Base-by-base conservation (phyloP, 2,329 filamentous ascomycete genomes). In the Trichoderma cornu-damae region DNA sequence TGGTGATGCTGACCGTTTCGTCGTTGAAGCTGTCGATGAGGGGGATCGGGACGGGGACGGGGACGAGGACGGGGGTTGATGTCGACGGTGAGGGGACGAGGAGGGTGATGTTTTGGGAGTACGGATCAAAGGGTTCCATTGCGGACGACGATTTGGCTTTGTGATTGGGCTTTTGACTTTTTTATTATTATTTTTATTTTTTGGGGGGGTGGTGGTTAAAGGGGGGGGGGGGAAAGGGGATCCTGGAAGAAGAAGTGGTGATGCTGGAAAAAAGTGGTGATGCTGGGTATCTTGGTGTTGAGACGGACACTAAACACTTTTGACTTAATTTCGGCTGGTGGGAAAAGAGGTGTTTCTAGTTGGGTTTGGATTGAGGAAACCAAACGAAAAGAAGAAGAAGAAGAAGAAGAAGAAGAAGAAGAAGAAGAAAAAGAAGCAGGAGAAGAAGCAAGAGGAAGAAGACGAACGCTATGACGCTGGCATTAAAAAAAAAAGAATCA, bases 1-100 rank as follows among this genome's bases (percentile, higher is more conserved):
- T 83, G 67, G 67, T 68, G 24, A 73, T 68, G 64, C 68, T 72
- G 61, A 70, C 59, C 38, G 69, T 66, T 28, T 68, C 66, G 22
- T 64, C 61, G 60, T 69, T 70, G 50, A 68, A 63, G 22, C 47
- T 37, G 61, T 77, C 69, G 46, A 79, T 60, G 12, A 43, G 7
- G 6, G 60, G 11, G n/a, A 75, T 60, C 14, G 73, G 66, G 44
- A 76, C 58, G 4, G 62, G 51, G 57, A 74, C 64, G 11, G 63
- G 56, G 0, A 66, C 48, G 60, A 47, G 46, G 5, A 38, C 14
- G 12, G 26, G 16, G 14, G 46, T 69, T 69, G 61, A 75, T 70
- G 11, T 66, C n/a, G n/a, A n/a, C n/a, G n/a, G n/a, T n/a, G n/a
- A n/a, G n/a, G n/a, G 37, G 26, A 51, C 63, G 47, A 72, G 59